These are phyloP conservation scores for Lipomyces mesembrius DNA, from an alignment of 805 yeast species.

Conservation along the genomic window DNA sequence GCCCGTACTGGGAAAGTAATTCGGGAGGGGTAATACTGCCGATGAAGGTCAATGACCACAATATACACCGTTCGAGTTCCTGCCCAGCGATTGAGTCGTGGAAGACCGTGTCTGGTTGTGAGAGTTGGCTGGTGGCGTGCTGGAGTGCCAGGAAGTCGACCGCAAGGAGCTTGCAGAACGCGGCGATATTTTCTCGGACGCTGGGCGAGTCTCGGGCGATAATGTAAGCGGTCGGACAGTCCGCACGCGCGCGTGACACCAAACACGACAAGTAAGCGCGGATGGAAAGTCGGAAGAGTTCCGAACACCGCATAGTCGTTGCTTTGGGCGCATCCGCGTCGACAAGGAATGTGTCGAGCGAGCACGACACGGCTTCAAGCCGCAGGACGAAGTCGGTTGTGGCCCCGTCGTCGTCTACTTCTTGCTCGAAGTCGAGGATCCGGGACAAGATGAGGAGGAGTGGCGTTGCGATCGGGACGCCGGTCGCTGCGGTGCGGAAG, in stretches of 20 bases:
- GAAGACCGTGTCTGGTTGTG: too few relatives aligned
- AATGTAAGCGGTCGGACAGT: neutral
- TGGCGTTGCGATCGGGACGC: conserved; percentile 23
- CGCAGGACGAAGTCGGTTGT: conserved; percentile 4
- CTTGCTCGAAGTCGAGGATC: conserved; percentile 15
- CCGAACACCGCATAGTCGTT: conserved; percentile 23
- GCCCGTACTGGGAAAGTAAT: neutral
- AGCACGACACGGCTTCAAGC: conserved; percentile 15
- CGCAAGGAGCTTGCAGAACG: neutral
- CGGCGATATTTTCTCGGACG: neutral
- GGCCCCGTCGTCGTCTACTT: neutral
- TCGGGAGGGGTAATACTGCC: conserved; percentile 12
- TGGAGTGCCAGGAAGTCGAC: neutral
- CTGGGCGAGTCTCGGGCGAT: neutral
- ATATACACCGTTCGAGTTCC: conserved; percentile 21
- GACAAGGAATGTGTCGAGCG: conserved; percentile 1
- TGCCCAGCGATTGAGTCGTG: conserved; percentile 6
- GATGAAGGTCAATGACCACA: conserved; percentile 21
- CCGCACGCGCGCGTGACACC: conserved; percentile 5
- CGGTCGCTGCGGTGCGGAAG: conserved; percentile 22
- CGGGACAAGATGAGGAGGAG: conserved; percentile 22
- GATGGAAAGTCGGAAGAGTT: conserved; percentile 21
- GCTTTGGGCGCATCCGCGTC: conserved; percentile 15
- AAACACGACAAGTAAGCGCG: conserved; percentile 19
- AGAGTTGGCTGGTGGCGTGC: neutral